Evolutionary conservation across 2,329 filamentous ascomycete genomes (phyloP).

Genomic region (Colletotrichum tanaceti): DNA sequence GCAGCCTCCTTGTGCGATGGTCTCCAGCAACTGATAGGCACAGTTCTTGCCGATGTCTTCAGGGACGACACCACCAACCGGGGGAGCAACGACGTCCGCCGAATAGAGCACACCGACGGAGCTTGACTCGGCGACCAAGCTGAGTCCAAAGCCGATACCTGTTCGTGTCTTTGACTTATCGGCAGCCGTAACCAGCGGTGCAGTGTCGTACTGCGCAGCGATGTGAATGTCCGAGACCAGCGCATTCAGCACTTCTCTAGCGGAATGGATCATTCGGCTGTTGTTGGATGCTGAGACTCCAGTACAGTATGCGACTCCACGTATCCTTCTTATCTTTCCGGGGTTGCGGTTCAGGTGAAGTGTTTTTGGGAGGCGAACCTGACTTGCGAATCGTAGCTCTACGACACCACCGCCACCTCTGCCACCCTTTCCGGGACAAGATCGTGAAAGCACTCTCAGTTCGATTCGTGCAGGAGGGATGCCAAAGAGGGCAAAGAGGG

Average conservation of each 20-base stretch:
- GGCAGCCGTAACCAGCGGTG: constrained; percentile 66
- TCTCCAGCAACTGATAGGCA: constrained; percentile 89
- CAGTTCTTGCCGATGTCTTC: constrained; percentile 92
- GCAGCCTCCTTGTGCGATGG: constrained; percentile 84
- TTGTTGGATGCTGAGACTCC: constrained; percentile 95
- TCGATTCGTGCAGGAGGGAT: constrained; percentile 85
- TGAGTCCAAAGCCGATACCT: constrained; percentile 92
- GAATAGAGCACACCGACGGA: constrained; percentile 84
- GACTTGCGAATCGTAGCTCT: constrained; percentile 92
- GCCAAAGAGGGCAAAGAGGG: constrained; percentile 89
- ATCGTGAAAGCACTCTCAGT: constrained; percentile 82
- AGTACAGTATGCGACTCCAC: constrained; percentile 93
- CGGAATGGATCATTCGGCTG: constrained; percentile 91
- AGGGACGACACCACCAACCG: constrained; percentile 82
- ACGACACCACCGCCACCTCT: constrained; percentile 89
- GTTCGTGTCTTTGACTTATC: constrained; percentile 73
- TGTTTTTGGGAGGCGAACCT: constrained; percentile 93
- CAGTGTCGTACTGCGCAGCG: constrained; percentile 80
- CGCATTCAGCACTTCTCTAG: constrained; percentile 86
- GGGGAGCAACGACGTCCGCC: constrained; percentile 81
- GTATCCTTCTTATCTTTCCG: constrained; percentile 86
- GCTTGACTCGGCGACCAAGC: constrained; percentile 91
- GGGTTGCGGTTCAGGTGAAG: constrained; percentile 85
- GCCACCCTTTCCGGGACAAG: constrained; percentile 80
- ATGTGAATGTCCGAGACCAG: constrained; percentile 92